phyloP scores from a whole-genome alignment of 306 rosid genomes.

The Acacia crassicarpa region DNA sequence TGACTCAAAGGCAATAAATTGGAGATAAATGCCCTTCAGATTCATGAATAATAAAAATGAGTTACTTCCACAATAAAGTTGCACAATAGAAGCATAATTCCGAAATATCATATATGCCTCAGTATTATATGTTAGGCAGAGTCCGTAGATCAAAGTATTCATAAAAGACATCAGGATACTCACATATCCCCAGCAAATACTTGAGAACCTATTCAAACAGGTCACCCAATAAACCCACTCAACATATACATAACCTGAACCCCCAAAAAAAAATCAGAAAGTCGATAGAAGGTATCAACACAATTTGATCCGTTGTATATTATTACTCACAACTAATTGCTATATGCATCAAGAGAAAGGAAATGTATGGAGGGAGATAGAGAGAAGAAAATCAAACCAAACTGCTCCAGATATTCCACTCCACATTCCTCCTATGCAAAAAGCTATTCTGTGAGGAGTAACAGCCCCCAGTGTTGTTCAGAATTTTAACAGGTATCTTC shows the following conservation, averaged over 20 bases:
- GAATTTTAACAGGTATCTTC: constrained; percentile 48
- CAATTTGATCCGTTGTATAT: constrained; percentile 1
- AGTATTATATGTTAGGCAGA: background rate
- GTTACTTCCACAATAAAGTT: background rate
- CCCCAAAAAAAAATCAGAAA: constrained; percentile 16
- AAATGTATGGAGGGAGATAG: constrained; percentile 3
- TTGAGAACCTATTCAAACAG: constrained; percentile 14
- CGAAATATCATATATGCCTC: background rate
- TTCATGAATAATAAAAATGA: background rate
- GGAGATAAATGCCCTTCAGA: background rate
- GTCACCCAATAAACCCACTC: constrained; percentile 20
- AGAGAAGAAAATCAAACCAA: constrained; percentile 52
- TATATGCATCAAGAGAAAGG: constrained; percentile 24
- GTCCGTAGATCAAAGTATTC: background rate
- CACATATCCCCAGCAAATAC: background rate
- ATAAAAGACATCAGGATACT: background rate
- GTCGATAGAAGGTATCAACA: constrained; percentile 7
- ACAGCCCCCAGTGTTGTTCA: constrained; percentile 51
- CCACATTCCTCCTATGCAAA: constrained; percentile 48
- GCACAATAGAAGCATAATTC: background rate
- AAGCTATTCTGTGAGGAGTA: constrained; percentile 44
- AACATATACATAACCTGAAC: background rate
- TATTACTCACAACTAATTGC: constrained; percentile 21
- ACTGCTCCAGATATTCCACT: constrained; percentile 41
- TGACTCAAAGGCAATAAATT: background rate